phyloP scores from a whole-genome alignment of 1,139 yeast species.

The Pichia sp. region DNA sequence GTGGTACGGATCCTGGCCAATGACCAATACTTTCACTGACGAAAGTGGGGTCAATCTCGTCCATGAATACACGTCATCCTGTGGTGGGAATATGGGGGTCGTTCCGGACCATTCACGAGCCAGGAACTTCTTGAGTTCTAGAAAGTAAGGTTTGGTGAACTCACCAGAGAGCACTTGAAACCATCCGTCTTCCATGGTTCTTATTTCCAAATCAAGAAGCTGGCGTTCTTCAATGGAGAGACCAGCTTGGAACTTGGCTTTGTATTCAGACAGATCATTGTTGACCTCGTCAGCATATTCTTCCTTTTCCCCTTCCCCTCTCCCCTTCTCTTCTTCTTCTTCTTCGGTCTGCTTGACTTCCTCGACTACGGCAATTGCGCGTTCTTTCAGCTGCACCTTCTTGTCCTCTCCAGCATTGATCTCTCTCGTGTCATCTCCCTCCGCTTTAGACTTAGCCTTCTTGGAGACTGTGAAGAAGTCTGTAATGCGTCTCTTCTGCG shows the following conservation, averaged over 20 bases:
- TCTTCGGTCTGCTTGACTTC: no score
- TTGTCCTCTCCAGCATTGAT: background rate
- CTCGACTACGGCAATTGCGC: no score
- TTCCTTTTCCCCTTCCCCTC: no score
- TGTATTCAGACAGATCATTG: no score
- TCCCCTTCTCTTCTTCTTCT: no score
- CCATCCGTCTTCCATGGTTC: slow-evolving; percentile 73
- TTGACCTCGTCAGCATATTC: no score
- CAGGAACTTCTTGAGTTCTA: slow-evolving; percentile 61
- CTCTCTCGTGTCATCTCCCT: background rate
- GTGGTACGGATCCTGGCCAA: slow-evolving; percentile 98
- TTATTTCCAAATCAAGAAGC: slow-evolving; percentile 62
- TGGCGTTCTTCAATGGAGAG: no score
- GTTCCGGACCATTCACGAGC: slow-evolving; percentile 28
- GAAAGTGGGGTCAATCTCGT: slow-evolving; percentile 65
- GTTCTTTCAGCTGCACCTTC: no score
- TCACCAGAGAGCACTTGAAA: slow-evolving; percentile 60
- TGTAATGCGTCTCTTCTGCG: slow-evolving; percentile 22
- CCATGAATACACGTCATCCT: slow-evolving; percentile 84
- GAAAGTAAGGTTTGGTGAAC: slow-evolving; percentile 78
- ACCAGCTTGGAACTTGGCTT: no score
- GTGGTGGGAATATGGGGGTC: slow-evolving; percentile 63
- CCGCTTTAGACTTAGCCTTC: slow-evolving; percentile 10
- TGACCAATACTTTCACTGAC: slow-evolving; percentile 61
- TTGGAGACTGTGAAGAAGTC: slow-evolving; percentile 25